Base-by-base conservation (phyloP, 768 basidiomycete species). In the Psilocybe sp. region DNA sequence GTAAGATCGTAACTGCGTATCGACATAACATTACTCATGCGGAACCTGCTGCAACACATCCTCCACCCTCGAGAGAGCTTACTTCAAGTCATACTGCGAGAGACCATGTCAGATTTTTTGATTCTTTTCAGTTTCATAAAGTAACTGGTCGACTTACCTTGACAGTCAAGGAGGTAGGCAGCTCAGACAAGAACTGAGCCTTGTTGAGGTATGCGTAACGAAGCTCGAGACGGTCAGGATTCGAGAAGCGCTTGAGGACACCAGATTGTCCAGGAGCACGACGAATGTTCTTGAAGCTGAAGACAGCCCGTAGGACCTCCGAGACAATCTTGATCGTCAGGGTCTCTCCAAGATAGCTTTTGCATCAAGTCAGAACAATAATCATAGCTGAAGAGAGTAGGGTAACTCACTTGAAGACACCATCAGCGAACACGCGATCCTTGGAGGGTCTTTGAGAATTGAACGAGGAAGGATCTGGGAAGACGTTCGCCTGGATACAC, bases 201-300 rank as follows among this genome's bases (percentile, higher is more conserved):
- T 62, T 58, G 50, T 80, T 75, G 52, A 91, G 68, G 63, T 88
- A 90, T 47, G 74, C 71, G 57, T 76, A 76, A 9, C 68, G 69
- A 18, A 81, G 64, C 41, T 80, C 75, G 4, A 74, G 80, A 39
- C 76, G 69, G 35, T 71, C 67, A 2, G 58, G 53, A 46, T 81
- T 74, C 44, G 70, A 60, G 73, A 81, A 87, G 46, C 85, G 79
- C 33, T 2, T 18, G 15, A 18, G 34, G 16, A 46, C 20, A 35
- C 90, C 90, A 5, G 86, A 88, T 41, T 77, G 72, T 1, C 83
- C 84, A 1, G 86, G 87, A 3, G 81, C 87, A 41, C 87, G 84
- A 33, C 76, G 72, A 40, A 92, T 55, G 44, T 81, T 81, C 19
- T 76, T 68, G 38, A 79, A 73, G 33, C 74, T 74, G 52, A 83